Base-by-base conservation (phyloP, 1,284 basidiomycete genomes). In the Mrakiaceae sp. region DNA sequence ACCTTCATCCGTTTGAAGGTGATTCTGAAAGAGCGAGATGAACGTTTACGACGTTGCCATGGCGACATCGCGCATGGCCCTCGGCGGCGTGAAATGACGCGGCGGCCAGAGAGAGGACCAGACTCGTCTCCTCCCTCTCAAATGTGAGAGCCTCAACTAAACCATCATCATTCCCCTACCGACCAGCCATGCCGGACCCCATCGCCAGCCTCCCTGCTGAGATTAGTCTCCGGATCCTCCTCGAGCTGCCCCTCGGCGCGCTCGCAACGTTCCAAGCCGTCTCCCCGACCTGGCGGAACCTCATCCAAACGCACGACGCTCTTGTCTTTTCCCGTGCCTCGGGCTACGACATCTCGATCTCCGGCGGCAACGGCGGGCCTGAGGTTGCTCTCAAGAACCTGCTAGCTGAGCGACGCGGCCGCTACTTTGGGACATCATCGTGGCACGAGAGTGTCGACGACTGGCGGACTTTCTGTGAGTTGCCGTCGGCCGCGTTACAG, bases 381-480 rank as follows among this genome's bases (percentile, higher is more conserved):
- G 54, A 56, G 54, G 11, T 11, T 10, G 54, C 54, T 5, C 12
- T 6, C 11, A 5, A 56, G 40, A 12, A 3, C 39, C 16, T 43
- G 54, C 5, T 4, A 4, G 7, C 27, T 27, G 27, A 27, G 27
- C 27, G 27, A 27, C 27, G 27, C 27, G 27, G 27, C 27, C 27
- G 27, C 27, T 27, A 27, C 27, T 27, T 27, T 27, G 27, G 27
- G 27, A 27, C 27, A 27, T 27, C 27, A 27, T 27, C 27, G 27
- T 64, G 62, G 62, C 16, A 58, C 27, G 27, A 27, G 7, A 56
- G n/a, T n/a, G 57, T 58, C n/a, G 12, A n/a, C 3, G 42, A 39
- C 42, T 64, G 62, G 62, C 48, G 46, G 39, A 48, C 50, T 16
- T 52, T 58, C n/a, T 64, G 62, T 64, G 49, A 48, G 62, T 52